Conservation (phyloP, 345 rosid species). For the Melastoma malabathricum region DNA sequence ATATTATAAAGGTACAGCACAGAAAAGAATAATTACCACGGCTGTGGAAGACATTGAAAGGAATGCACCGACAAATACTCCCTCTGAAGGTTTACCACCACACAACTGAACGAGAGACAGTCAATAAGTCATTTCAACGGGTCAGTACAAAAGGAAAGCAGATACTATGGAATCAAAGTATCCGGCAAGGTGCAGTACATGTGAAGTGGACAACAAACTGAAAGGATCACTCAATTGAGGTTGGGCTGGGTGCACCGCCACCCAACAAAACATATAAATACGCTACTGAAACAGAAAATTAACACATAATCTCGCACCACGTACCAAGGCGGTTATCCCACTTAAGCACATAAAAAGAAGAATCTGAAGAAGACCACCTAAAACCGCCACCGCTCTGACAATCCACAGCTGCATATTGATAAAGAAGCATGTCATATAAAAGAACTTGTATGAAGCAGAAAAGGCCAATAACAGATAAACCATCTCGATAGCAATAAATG, state of each 20-base stretch:
- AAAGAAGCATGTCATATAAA: background rate
- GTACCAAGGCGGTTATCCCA: slow-evolving; percentile 74
- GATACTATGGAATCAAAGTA: no score
- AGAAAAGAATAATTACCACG: slow-evolving; percentile 41
- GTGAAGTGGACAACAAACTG: no score
- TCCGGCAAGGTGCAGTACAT: no score
- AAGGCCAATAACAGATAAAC: slow-evolving; percentile 1
- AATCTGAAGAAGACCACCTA: slow-evolving; percentile 87
- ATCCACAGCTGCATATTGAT: slow-evolving; percentile 56
- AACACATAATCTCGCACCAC: slow-evolving; percentile 6
- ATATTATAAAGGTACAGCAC: background rate
- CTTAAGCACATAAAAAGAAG: slow-evolving; percentile 83
- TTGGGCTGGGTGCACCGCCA: no score
- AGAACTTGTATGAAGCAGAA: background rate
- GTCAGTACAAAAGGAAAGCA: no score
- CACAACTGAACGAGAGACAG: slow-evolving; percentile 46
- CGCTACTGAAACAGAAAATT: no score
- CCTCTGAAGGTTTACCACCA: slow-evolving; percentile 84
- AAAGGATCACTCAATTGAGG: no score
- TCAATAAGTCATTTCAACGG: no score
- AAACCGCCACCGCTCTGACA: slow-evolving; percentile 86
- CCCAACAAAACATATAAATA: no score
- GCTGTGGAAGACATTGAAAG: slow-evolving; percentile 95
- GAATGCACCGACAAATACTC: slow-evolving; percentile 78
- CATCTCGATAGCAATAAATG: background rate